Conservation (phyloP, 306 rosid species). For the Lathyrus oleraceus region DNA sequence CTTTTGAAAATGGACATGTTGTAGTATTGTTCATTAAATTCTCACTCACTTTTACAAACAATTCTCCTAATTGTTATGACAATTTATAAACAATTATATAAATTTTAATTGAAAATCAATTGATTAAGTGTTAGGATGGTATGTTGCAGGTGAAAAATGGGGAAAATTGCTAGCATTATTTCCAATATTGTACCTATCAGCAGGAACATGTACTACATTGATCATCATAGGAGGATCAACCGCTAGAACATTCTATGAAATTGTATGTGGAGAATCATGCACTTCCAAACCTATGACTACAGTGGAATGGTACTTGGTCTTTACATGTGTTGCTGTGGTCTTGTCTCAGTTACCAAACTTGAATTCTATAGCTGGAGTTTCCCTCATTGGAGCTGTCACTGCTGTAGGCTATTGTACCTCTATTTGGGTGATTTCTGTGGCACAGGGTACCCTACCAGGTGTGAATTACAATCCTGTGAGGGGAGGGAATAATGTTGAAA, state of each 20-base stretch:
- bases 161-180: slow-evolving; percentile 47
- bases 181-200: slow-evolving; percentile 60
- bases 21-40: background rate
- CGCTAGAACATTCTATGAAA: slow-evolving; percentile 43
- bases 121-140: background rate
- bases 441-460: slow-evolving; percentile 43
- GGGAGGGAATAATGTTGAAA: background rate
- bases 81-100: too few species aligned
- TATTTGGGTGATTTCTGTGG: slow-evolving; percentile 50
- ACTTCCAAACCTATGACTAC: slow-evolving; percentile 48
- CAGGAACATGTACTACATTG: slow-evolving; percentile 54
- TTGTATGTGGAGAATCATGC: slow-evolving; percentile 48
- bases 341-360: slow-evolving; percentile 52
- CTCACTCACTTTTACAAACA: background rate
- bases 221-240: slow-evolving; percentile 66
- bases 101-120: background rate
- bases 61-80: background rate
- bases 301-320: slow-evolving; percentile 57
- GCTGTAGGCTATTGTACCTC: slow-evolving; percentile 55
- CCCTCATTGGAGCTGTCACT: slow-evolving; percentile 54
- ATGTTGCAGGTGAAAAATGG: slow-evolving; percentile 47
- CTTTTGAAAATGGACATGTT: background rate
- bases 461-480: slow-evolving; percentile 40
- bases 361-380: slow-evolving; percentile 56
- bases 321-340: slow-evolving; percentile 53